Evolutionary conservation across 2,329 filamentous ascomycete genomes (phyloP).

Genomic region (Beauveria brongniartii): DNA sequence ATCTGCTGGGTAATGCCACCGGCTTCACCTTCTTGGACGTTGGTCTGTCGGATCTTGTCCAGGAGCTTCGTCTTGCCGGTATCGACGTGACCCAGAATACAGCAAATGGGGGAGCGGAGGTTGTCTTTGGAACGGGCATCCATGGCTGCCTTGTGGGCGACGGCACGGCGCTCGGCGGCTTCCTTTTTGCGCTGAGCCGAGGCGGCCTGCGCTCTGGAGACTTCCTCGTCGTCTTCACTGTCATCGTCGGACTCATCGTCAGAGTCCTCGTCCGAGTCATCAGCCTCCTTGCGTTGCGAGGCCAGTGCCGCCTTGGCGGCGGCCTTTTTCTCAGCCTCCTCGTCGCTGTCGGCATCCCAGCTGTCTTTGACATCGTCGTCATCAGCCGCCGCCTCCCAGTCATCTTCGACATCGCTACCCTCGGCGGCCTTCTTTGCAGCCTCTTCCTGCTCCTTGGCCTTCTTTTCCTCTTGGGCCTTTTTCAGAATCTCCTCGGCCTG

Average conservation of each 20-base stretch:
- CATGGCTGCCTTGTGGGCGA: conserved; percentile 83
- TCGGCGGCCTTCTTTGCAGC: conserved; percentile 46
- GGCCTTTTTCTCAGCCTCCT: conserved; percentile 46
- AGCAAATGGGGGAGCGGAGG: conserved; percentile 95
- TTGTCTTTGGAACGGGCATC: conserved; percentile 89
- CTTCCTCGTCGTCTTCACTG: conserved; percentile 63
- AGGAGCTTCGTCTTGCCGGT: conserved; percentile 99
- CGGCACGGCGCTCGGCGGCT: conserved; percentile 78
- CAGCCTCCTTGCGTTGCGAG: conserved; percentile 14
- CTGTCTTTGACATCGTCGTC: conserved; percentile 81
- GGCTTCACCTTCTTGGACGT: conserved; percentile 97
- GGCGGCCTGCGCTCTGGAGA: conserved; percentile 63
- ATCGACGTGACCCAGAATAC: conserved; percentile 99
- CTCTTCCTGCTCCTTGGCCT: conserved; percentile 47
- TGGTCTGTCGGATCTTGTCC: conserved; percentile 97
- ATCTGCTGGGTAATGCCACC: conserved; percentile 99
- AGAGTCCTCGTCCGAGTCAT: conserved; percentile 33
- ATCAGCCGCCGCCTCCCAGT: conserved; percentile 81
- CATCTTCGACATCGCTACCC: conserved; percentile 61
- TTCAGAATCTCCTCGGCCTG: conserved; percentile 62
- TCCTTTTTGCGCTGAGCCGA: conserved; percentile 77
- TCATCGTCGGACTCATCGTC: conserved; percentile 25
- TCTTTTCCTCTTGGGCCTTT: conserved; percentile 54
- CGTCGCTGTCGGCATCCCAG: conserved; percentile 83
- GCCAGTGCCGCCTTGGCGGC: conserved; percentile 6